Evolutionary conservation across 495 filamentous ascomycete genomes (phyloP).

Genomic region (Penicillium bialowiezense): DNA sequence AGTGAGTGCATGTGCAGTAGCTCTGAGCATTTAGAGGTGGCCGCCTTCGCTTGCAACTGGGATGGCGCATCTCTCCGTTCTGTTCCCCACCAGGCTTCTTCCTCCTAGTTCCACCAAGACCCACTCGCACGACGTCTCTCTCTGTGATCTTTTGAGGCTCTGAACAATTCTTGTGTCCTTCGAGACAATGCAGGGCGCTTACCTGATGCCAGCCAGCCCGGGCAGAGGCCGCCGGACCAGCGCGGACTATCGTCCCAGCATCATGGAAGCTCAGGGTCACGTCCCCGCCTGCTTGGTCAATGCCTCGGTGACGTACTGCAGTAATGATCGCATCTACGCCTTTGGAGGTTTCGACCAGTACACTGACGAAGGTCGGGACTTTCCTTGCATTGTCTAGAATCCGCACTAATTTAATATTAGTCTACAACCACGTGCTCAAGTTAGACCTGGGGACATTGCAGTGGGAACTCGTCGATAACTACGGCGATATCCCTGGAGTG

Average conservation of each 20-base stretch:
- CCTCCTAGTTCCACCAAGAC: slow-evolving; percentile 32
- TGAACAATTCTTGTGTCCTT: slow-evolving; percentile 24
- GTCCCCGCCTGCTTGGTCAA: slow-evolving; percentile 93
- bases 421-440: slow-evolving; percentile 95
- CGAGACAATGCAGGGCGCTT: slow-evolving; percentile 57
- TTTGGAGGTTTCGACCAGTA: slow-evolving; percentile 99
- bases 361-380: slow-evolving; percentile 74
- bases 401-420: slow-evolving; percentile 37
- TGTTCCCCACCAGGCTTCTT: slow-evolving; percentile 8
- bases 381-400: not conserved
- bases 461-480: slow-evolving; percentile 97
- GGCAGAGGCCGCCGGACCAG: slow-evolving; percentile 55
- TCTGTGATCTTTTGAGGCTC: slow-evolving; percentile 28
- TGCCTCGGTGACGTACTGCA: slow-evolving; percentile 95
- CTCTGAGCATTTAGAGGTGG: not conserved
- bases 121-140: slow-evolving; percentile 31
- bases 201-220: slow-evolving; percentile 80
- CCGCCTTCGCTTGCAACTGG: slow-evolving; percentile 3
- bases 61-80: slow-evolving; percentile 18
- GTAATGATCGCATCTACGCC: slow-evolving; percentile 93
- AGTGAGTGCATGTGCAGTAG: too few relatives aligned
- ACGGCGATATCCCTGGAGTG: slow-evolving; percentile 96
- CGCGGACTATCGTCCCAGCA: slow-evolving; percentile 74
- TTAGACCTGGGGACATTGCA: slow-evolving; percentile 81
- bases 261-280: slow-evolving; percentile 79